Conservation (phyloP, 2,329 filamentous ascomycete species). For the Beauveria sp. region DNA sequence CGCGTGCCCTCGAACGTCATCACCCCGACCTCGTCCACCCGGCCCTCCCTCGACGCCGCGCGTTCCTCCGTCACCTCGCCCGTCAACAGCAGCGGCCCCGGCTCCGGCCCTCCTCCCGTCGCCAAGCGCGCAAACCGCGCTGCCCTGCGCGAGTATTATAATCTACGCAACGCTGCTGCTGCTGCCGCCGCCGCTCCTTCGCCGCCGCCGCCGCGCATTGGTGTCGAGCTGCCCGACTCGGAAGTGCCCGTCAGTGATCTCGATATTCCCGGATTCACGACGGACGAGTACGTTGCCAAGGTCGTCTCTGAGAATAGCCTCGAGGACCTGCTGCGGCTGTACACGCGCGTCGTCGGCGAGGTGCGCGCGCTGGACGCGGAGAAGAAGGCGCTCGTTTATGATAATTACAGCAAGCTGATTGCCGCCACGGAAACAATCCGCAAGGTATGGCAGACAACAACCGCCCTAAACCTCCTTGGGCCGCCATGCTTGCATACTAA, state of each 20-base stretch:
- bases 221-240: conserved; percentile 32
- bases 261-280: conserved; percentile 65
- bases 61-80: conserved; percentile 54
- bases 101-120: conserved; percentile 16
- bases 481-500: not conserved
- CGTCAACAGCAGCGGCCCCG: conserved; percentile 16
- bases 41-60: conserved; percentile 61
- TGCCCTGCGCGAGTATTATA: conserved; percentile 91
- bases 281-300: conserved; percentile 57
- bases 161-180: conserved; percentile 43
- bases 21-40: conserved; percentile 57
- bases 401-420: conserved; percentile 96
- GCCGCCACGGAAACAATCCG: conserved; percentile 93
- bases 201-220: conserved; percentile 29
- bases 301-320: conserved; percentile 56
- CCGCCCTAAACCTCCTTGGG: no score
- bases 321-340: conserved; percentile 60
- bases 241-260: conserved; percentile 63
- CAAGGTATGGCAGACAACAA: conserved; percentile 40
- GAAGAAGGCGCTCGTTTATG: conserved; percentile 93
- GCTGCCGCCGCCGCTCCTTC: conserved; percentile 13
- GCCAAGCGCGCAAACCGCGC: conserved; percentile 63
- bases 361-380: conserved; percentile 88
- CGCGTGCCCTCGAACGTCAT: conserved; percentile 43
- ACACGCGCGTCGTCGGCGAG: conserved; percentile 67